Base-by-base conservation (phyloP, 2,329 filamentous ascomycete genomes). In the Fusarium stilboides region DNA sequence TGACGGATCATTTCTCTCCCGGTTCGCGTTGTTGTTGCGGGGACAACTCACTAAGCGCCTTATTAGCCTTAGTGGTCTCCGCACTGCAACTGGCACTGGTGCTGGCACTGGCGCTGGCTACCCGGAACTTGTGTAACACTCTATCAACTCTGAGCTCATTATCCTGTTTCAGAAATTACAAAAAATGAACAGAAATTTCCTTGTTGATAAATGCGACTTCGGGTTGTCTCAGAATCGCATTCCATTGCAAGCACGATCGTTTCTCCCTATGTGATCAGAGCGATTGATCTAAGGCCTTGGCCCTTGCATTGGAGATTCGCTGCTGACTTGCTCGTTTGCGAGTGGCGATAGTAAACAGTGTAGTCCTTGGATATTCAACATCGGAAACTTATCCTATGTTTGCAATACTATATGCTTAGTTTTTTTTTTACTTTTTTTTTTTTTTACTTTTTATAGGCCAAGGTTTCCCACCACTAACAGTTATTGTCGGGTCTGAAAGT, bases 1-100 rank as follows among this genome's bases (percentile, higher is more conserved):
- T 46, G 45, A 65, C 62, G 62, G 62, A 65, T 65, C 62, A 65
- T 65, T 65, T 65, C 57, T 57, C 54, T 65, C 62, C 62, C 62
- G 62, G 54, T 12, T 36, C 45, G 62, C 60, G 61, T 51, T 61
- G 57, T 62, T 36, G 62, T 65, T 65, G 62, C 61, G 62, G 62
- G 62, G 62, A 65, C 62, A 65, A 65, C 60, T 57, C 22, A 57
- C 31, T 14, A n/a, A 37, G 6, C 31, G 22, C 28, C 33, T 49
- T 28, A 28, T 7, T 9, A 7, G n/a, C n/a, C n/a, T 24, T 31
- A 31, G 28, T 13, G 2, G 52, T 39, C 52, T 55, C 52, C 33
- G 52, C 52, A 55, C 22, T 31, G 28, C 28, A 24, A 24, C 7
- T 24, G 3, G 22, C 22, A 28, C 10, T 28, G 26, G 26, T 8